Evolutionary conservation across 805 yeast genomes (phyloP), one percentile per base, ranked within the genome.

Genomic region (Naumovozyma dairenensis): DNA sequence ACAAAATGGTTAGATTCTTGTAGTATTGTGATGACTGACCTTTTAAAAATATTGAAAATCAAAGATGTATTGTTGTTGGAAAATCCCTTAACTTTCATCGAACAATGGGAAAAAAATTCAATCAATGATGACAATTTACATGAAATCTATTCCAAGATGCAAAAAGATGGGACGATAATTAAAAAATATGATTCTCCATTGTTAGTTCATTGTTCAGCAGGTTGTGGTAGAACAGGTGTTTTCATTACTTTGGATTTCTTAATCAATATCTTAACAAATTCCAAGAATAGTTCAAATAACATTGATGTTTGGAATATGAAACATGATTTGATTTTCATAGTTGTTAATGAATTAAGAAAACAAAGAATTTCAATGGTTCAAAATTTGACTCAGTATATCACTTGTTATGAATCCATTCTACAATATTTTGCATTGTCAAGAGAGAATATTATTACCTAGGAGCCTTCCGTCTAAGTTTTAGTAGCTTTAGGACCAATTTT

Each of bases 161-260:
- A 42, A n/a, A 29, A 36, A 28, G 29, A 24, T 13, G 16, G 8
- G 14, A 32, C 18, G n/a, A n/a, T n/a, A n/a, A 15, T 32, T n/a
- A 42, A 10, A 42, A 15, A 27, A 15, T 19, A 22, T 24, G 31
- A 38, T 7, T 36, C 53, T 1, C 86, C 89, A 12, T 60, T 77
- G 4, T 53, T 84, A 32, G 80, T 79, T 8, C 97, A 92, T 55
- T 89, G 98, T 50, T 84, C 96, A 4, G 97, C 98, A 0, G 98
- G 98, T 1, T 87, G 93, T 46, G 98, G 98, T 6, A 66, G 98
- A 37, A 83, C 97, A 0, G 97, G 98, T 1, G 85, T 94, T 0
- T 81, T 76, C 46, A 73, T 84, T 32, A 72, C 85, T 0, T 57
- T 80, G 25, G 92, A 83, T 48, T 68, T 60, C 35, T 32, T 65